Conservation (phyloP, 2,329 filamentous ascomycete species). For the Aspergillus sp. region DNA sequence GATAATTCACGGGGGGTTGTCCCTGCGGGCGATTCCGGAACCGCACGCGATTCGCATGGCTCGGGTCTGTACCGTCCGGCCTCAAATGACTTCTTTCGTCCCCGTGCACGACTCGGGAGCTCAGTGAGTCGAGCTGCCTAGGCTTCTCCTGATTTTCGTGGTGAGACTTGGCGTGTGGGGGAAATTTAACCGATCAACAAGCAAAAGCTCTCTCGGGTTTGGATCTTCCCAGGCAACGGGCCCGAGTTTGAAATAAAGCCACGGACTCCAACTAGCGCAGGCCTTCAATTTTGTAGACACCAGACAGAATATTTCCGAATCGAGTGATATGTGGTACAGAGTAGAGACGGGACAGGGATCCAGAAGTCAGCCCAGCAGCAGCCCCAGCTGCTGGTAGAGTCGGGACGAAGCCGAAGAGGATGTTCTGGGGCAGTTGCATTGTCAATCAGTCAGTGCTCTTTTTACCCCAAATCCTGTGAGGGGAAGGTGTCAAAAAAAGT, state of each 20-base stretch:
- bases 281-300: neutral
- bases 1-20: neutral
- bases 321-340: neutral
- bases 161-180: slow-evolving; percentile 18
- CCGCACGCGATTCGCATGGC: slow-evolving; percentile 1
- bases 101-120: neutral
- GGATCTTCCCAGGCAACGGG: slow-evolving; percentile 5
- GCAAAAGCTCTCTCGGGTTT: neutral
- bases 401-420: neutral
- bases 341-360: too few species aligned
- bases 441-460: neutral
- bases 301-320: neutral
- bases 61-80: too few species aligned
- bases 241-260: neutral
- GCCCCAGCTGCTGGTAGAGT: neutral
- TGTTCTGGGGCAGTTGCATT: neutral
- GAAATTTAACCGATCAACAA: slow-evolving; percentile 19
- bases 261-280: neutral
- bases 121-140: neutral
- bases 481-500: slow-evolving; percentile 24
- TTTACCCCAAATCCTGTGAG: slow-evolving; percentile 34
- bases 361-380: neutral
- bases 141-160: neutral
- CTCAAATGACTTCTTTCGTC: too few species aligned
- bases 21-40: neutral